These are phyloP conservation scores for Artomyces pyxidatus DNA, from an alignment of 768 basidiomycete species.

Conservation along the genomic window DNA sequence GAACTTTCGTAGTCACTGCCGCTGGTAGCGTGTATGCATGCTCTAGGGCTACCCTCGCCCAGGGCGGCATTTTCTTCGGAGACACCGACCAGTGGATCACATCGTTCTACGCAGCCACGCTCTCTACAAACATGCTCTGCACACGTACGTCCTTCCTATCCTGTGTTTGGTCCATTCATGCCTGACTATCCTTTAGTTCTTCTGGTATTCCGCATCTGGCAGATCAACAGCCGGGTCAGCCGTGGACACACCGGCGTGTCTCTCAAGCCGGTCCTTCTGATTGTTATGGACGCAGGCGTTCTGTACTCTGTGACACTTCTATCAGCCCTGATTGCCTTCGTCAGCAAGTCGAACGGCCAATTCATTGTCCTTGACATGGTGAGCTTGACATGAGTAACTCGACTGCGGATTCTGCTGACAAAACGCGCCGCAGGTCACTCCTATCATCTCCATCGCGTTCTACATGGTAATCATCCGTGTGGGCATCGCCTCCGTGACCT, in stretches of 20 bases:
- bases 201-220: conserved; percentile 5
- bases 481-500: neutral
- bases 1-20: no score
- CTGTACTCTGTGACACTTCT: conserved; percentile 5
- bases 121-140: conserved; percentile 1
- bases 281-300: conserved; percentile 2
- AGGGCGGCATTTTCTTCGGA: neutral
- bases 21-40: neutral
- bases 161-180: neutral
- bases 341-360: conserved; percentile 16
- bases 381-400: no score
- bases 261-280: neutral
- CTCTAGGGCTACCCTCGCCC: neutral
- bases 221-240: neutral
- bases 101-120: neutral
- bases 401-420: no score
- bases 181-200: neutral
- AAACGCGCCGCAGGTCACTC: neutral
- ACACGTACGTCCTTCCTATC: neutral
- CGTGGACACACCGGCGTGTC: neutral
- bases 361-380: conserved; percentile 20
- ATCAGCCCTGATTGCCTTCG: conserved; percentile 18
- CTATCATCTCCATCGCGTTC: neutral
- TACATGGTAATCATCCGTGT: neutral
- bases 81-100: conserved; percentile 1